Evolutionary conservation across 805 yeast species (phyloP).

Genomic region (Hanseniaspora singularis): DNA sequence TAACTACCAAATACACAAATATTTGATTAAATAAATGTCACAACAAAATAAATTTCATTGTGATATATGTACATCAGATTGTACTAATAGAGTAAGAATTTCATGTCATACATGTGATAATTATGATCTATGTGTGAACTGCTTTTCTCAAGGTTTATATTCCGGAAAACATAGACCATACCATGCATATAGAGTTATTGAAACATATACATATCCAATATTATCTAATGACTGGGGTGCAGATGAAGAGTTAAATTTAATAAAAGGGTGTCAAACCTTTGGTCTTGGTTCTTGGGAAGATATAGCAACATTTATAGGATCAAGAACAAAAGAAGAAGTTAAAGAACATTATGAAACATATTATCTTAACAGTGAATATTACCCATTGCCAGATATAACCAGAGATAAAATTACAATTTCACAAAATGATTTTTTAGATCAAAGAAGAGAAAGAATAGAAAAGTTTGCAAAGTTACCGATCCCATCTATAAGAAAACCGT

Average conservation of each 20-base stretch:
- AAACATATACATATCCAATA: slow-evolving; percentile 90
- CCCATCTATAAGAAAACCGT: slow-evolving; percentile 79
- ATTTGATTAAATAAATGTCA: slow-evolving; percentile 3
- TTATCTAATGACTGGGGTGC: slow-evolving; percentile 94
- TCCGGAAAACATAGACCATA: slow-evolving; percentile 85
- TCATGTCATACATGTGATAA: slow-evolving; percentile 87
- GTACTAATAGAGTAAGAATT: slow-evolving; percentile 82
- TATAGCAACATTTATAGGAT: slow-evolving; percentile 91
- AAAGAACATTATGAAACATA: slow-evolving; percentile 64
- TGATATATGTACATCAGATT: slow-evolving; percentile 92
- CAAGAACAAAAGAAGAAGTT: slow-evolving; percentile 83
- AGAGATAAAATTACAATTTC: slow-evolving; percentile 39
- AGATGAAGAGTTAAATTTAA: slow-evolving; percentile 79
- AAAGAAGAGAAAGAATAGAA: slow-evolving; percentile 62
- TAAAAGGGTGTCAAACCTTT: slow-evolving; percentile 82
- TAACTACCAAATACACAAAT: too few species aligned
- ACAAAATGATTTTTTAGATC: slow-evolving; percentile 56
- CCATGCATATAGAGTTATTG: slow-evolving; percentile 85
- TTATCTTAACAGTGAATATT: slow-evolving; percentile 56
- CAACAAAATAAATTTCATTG: slow-evolving; percentile 58
- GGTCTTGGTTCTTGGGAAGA: slow-evolving; percentile 98
- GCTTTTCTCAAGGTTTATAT: slow-evolving; percentile 74
- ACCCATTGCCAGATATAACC: slow-evolving; percentile 83
- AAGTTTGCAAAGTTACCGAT: slow-evolving; percentile 57
- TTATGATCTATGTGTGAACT: slow-evolving; percentile 95